phyloP scores from a whole-genome alignment of 176 grass and related monocot genomes.

The Ensete glaucum region DNA sequence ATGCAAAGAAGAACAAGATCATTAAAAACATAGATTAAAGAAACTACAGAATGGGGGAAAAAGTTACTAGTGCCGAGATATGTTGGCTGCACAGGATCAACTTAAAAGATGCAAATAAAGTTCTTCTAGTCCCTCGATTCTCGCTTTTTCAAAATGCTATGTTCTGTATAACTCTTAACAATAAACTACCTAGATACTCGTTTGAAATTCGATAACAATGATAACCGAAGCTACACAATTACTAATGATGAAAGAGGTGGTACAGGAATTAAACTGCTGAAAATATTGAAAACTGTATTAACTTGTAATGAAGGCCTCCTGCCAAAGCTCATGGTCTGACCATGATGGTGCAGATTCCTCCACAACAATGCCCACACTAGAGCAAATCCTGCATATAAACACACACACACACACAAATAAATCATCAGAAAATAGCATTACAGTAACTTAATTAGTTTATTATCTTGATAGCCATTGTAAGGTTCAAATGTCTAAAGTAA shows the following conservation, averaged over 20 bases:
- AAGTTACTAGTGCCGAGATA: too few species aligned
- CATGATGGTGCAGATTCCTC: conserved; percentile 63
- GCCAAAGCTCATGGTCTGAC: conserved; percentile 58
- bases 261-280: conserved; percentile 1
- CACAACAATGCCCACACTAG: conserved; percentile 51
- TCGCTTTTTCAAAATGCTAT: too few species aligned
- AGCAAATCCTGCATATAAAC: conserved; percentile 43
- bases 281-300: conserved; percentile 25
- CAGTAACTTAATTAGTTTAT: not conserved
- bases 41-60: too few species aligned
- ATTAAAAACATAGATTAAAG: too few species aligned
- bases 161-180: too few species aligned
- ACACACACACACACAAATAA: not conserved
- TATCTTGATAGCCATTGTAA: not conserved
- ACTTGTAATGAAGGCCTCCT: conserved; percentile 94
- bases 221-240: too few species aligned
- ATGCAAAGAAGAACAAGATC: too few species aligned
- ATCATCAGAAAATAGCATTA: not conserved
- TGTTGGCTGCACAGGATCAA: too few species aligned
- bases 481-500: not conserved
- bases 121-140: too few species aligned
- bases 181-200: too few species aligned
- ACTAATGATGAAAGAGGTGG: not conserved
- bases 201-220: too few species aligned
- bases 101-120: too few species aligned